Evolutionary conservation across 2,329 filamentous ascomycete species (phyloP).

Genomic region (Mollisiaceae sp.): DNA sequence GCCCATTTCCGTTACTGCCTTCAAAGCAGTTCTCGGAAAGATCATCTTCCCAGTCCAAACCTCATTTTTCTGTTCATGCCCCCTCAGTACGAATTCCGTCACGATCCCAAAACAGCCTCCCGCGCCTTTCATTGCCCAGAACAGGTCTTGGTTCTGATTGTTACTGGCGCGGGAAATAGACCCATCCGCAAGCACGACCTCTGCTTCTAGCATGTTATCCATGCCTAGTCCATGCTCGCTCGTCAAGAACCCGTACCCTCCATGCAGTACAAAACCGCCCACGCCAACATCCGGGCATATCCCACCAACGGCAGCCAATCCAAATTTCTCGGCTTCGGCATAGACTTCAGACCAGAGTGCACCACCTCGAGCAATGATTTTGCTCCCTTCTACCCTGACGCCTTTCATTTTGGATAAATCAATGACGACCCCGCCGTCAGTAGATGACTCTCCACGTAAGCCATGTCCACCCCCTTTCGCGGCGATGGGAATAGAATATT

Average conservation of each 20-base stretch:
- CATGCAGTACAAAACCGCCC: constrained; percentile 15
- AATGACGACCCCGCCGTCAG: no score
- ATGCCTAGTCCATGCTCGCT: constrained; percentile 42
- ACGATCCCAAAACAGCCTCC: constrained; percentile 28
- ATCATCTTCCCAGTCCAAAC: constrained; percentile 29
- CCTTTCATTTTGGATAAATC: no score
- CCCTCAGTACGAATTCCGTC: constrained; percentile 23
- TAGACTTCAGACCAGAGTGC: constrained; percentile 32
- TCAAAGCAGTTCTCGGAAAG: constrained; percentile 21
- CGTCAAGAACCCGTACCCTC: constrained; percentile 57
- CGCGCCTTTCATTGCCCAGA: constrained; percentile 32
- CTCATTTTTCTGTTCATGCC: constrained; percentile 19
- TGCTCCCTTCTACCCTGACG: no score
- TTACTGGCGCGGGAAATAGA: constrained; percentile 18
- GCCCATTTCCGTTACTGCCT: background rate
- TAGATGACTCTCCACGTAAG: no score
- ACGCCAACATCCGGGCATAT: constrained; percentile 27
- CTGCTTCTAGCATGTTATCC: constrained; percentile 30
- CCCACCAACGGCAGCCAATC: constrained; percentile 31
- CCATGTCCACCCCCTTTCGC: no score
- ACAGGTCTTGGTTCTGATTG: constrained; percentile 27
- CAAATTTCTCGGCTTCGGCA: constrained; percentile 21
- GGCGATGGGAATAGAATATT: no score
- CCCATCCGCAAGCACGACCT: constrained; percentile 30
- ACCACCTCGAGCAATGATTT: constrained; percentile 26